Evolutionary conservation across 2,329 filamentous ascomycete species (phyloP), one percentile per base, ranked within the genome.

Genomic region (Leptographium galeiforme): DNA sequence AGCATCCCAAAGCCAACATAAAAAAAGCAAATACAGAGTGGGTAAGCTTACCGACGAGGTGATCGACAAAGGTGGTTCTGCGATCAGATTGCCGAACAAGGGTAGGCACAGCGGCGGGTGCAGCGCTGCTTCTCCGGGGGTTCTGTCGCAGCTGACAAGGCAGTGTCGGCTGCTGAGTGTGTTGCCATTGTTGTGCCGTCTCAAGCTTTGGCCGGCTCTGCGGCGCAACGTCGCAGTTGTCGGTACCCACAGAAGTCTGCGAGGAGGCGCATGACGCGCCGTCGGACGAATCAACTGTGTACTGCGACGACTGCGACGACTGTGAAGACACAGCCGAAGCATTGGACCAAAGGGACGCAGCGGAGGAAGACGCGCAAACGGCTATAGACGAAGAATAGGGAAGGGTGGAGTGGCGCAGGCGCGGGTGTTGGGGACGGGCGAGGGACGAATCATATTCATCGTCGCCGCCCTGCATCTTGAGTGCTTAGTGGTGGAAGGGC

Each of bases 21-120:
- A 44, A 50, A 18, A 25, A 33, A 6, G n/a, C 13, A 5, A 34
- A 8, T 6, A 51, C 19, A 4, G 12, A 32, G 39, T 1, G 25
- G 25, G 43, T n/a, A 1, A 51, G 34, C 91, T 88, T 89, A 96
- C 91, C 91, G 74, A 96, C 90, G 68, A 96, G 87, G 69, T 84
- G 93, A 70, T 96, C 90, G 70, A 97, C 91, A 66, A 97, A 96
- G 70, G 86, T 90, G 66, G 88, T 80, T 76, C 95, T 95, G 66
- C 90, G 87, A 71, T 96, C 89, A 64, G 82, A 81, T 73, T 96
- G 90, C 63, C 90, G 85, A 58, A 90, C 77, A 59, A 96, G 78
- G 55, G 84, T 72, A 50, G 56, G 91, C 88, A 62, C 87, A 85
- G 62, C 78, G 76, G 61, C 78, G 78, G 60, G 79, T 69, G 62